Conservation (phyloP, 768 basidiomycete genomes). For the Sporobolomyces pararoseus region DNA sequence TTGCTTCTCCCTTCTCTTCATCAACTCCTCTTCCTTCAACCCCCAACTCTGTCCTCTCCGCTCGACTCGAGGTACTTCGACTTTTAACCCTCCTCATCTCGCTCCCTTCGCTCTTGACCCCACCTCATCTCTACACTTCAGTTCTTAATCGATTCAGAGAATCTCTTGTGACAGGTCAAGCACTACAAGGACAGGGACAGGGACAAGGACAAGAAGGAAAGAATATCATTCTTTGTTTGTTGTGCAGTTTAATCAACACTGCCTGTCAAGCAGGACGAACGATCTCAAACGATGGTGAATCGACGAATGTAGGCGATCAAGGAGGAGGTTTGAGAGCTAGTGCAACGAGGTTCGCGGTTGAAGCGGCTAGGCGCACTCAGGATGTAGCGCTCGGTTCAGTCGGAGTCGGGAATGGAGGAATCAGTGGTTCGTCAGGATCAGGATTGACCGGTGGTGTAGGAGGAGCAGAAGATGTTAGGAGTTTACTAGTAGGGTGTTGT, state of each 20-base stretch:
- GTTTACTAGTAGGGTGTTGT: constrained; percentile 67
- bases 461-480: constrained; percentile 68
- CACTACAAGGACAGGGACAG: constrained; percentile 65
- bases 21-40: constrained; percentile 39
- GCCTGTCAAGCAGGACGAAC: constrained; percentile 47
- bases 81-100: constrained; percentile 83
- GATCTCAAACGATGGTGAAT: background rate
- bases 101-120: constrained; percentile 52
- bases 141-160: constrained; percentile 53
- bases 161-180: constrained; percentile 15
- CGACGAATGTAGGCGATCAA: too few relatives aligned
- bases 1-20: constrained; percentile 73
- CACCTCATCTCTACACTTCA: constrained; percentile 73
- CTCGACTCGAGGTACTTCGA: constrained; percentile 84
- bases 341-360: constrained; percentile 37
- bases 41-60: constrained; percentile 67
- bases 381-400: constrained; percentile 82
- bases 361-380: constrained; percentile 14
- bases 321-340: constrained; percentile 26
- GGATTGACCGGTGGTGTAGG: background rate
- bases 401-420: too few relatives aligned
- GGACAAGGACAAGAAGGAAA: constrained; percentile 45
- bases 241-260: constrained; percentile 91
- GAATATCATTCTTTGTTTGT: constrained; percentile 72
- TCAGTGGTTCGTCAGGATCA: constrained; percentile 52